Evolutionary conservation across 2,329 filamentous ascomycete species (phyloP).

Genomic region (Aspergillus pseudoviridinutans): DNA sequence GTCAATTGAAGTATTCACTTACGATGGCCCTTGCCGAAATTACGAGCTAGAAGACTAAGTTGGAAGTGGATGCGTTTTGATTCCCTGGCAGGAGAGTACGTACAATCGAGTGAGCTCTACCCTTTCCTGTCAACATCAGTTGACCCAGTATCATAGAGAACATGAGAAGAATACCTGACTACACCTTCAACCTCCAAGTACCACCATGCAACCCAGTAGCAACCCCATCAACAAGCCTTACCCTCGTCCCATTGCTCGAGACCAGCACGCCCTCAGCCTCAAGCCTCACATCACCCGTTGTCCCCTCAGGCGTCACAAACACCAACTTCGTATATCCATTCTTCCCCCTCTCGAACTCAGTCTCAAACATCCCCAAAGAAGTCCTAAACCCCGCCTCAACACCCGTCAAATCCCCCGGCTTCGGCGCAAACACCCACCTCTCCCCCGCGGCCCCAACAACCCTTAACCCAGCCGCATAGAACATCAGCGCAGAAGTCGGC

Average conservation of each 20-base stretch:
- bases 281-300: not conserved
- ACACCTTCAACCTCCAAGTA: not conserved
- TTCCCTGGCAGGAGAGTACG: too few species aligned
- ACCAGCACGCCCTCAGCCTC: not conserved
- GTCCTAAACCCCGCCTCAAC: constrained; percentile 39
- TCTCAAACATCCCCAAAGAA: constrained; percentile 32
- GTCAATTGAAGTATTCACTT: too few species aligned
- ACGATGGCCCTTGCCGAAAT: too few species aligned
- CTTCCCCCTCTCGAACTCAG: not conserved
- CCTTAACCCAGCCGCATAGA: constrained; percentile 41
- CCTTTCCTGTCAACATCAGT: not conserved
- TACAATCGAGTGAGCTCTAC: too few species aligned
- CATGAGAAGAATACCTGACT: not conserved
- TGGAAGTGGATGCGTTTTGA: not conserved
- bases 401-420: constrained; percentile 31
- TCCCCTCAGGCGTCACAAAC: constrained; percentile 6
- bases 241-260: not conserved
- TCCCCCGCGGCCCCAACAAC: constrained; percentile 33
- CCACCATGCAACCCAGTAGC: not conserved
- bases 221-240: not conserved
- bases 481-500: constrained; percentile 43
- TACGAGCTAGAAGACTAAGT: not conserved
- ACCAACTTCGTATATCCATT: not conserved
- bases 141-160: not conserved
- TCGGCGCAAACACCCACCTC: constrained; percentile 36